A percentile compares a stretch with the other conserved stretches of the same genome.
Evolutionary conservation across 139 green algal species (phyloP).

Genomic region (Ulvella scutata): DNA sequence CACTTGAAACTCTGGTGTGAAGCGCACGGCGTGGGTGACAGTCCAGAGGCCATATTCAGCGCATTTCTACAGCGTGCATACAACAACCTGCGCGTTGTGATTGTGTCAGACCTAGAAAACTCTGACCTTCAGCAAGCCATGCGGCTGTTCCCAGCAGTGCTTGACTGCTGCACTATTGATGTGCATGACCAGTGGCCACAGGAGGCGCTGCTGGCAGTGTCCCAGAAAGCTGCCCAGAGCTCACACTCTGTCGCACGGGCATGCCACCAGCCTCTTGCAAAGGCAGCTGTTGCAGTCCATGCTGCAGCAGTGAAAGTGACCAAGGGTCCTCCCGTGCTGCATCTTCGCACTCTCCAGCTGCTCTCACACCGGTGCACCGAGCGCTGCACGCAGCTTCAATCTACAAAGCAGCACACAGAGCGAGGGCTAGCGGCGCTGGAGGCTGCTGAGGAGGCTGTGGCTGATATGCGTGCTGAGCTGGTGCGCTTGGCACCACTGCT

Average conservation of each 20-base stretch:
- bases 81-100: constrained; percentile 11
- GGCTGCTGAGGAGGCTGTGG: constrained; percentile 8
- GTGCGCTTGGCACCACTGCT: constrained; percentile 18
- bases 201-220: constrained; percentile 10
- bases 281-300: neutral
- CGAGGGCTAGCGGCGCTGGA: neutral
- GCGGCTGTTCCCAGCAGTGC: constrained; percentile 19
- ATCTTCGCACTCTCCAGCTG: neutral
- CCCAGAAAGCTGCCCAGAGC: neutral
- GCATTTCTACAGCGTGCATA: constrained; percentile 8
- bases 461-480: constrained; percentile 18
- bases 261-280: too few species aligned
- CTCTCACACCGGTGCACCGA: constrained; percentile 11
- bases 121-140: constrained; percentile 10
- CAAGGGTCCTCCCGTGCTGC: neutral
- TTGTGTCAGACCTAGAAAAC: constrained; percentile 1
- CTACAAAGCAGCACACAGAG: neutral
- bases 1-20: neutral
- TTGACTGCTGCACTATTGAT: constrained; percentile 29
- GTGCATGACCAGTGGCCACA: constrained; percentile 11
- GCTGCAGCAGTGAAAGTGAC: neutral
- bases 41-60: constrained; percentile 2
- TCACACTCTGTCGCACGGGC: constrained; percentile 8
- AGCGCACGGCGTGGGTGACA: constrained; percentile 6
- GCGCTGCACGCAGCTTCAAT: neutral